Conservation (phyloP, 805 yeast species). For the Metschnikowia santaceciliae region DNA sequence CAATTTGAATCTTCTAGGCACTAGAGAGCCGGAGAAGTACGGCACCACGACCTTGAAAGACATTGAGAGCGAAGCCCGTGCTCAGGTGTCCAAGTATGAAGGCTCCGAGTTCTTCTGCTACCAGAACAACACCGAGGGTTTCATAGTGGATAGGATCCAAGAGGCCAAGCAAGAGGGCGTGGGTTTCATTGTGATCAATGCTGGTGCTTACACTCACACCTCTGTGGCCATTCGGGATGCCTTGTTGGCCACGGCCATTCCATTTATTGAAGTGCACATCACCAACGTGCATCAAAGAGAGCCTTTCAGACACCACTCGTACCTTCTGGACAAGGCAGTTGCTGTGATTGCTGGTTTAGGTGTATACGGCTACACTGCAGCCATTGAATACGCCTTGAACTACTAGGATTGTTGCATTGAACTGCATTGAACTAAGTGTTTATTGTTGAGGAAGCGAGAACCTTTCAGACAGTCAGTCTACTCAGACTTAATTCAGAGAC, state of each 20-base stretch:
- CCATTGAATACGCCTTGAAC: conserved; percentile 38
- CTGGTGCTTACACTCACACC: conserved; percentile 52
- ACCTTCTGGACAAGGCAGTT: conserved; percentile 45
- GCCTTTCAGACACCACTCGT: conserved; percentile 48
- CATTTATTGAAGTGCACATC: conserved; percentile 48
- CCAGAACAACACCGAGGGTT: conserved; percentile 47
- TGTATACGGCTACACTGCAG: conserved; percentile 40
- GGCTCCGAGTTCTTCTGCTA: conserved; percentile 31
- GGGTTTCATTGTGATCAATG: conserved; percentile 46
- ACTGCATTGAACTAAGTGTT: too few species aligned
- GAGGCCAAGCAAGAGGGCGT: conserved; percentile 41
- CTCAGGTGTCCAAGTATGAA: conserved; percentile 26
- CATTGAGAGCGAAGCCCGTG: conserved; percentile 38
- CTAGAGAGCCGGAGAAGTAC: conserved; percentile 43
- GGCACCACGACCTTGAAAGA: conserved; percentile 44
- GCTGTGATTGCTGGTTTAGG: conserved; percentile 44
- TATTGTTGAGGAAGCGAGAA: background rate
- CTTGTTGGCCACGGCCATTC: conserved; percentile 44
- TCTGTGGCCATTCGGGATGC: conserved; percentile 51
- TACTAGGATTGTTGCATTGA: conserved; percentile 17
- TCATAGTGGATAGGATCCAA: conserved; percentile 45
- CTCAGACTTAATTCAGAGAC: background rate
- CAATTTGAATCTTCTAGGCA: conserved; percentile 46
- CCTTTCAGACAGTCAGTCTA: background rate
- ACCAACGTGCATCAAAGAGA: conserved; percentile 51